Evolutionary conservation across 345 rosid species (phyloP).

Genomic region (Trapa incisa): DNA sequence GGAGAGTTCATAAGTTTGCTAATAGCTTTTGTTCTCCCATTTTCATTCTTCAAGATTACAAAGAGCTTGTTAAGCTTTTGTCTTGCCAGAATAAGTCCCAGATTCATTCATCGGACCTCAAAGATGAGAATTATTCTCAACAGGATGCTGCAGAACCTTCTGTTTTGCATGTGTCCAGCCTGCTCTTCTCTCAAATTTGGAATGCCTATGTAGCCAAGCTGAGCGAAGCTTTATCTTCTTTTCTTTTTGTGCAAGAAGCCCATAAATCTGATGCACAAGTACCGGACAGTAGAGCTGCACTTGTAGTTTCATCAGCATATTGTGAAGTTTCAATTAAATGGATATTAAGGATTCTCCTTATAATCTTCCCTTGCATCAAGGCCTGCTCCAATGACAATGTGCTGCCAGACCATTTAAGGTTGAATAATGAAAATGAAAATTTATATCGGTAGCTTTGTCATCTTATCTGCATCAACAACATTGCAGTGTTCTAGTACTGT

Average conservation of each 20-base stretch:
- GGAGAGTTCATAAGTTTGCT: slow-evolving; percentile 64
- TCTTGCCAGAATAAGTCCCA: slow-evolving; percentile 17
- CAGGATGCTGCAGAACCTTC: slow-evolving; percentile 17
- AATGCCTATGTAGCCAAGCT: slow-evolving; percentile 35
- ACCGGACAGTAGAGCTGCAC: slow-evolving; percentile 18
- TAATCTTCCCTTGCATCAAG: slow-evolving; percentile 52
- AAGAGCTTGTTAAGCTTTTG: slow-evolving; percentile 24
- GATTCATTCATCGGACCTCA: slow-evolving; percentile 11
- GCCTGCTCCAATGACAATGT: slow-evolving; percentile 49
- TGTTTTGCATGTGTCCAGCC: slow-evolving; percentile 17
- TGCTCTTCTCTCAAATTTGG: slow-evolving; percentile 33
- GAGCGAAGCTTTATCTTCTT: slow-evolving; percentile 46
- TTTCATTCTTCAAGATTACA: slow-evolving; percentile 47
- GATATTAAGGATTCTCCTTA: slow-evolving; percentile 46
- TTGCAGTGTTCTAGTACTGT: neutral
- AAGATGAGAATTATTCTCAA: slow-evolving; percentile 12
- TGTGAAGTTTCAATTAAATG: slow-evolving; percentile 61
- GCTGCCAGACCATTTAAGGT: slow-evolving; percentile 50
- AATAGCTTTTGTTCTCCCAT: slow-evolving; percentile 65
- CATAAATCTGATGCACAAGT: slow-evolving; percentile 24
- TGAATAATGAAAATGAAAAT: neutral
- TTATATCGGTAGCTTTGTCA: neutral
- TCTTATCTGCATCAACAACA: neutral
- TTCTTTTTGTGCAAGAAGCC: slow-evolving; percentile 38
- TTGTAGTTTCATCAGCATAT: slow-evolving; percentile 34